A percentile compares a stretch with the other conserved stretches of the same genome.
These are phyloP conservation scores for Aureobasidium sp. DNA, from an alignment of 2,329 filamentous ascomycete genomes.

Conservation along the genomic window DNA sequence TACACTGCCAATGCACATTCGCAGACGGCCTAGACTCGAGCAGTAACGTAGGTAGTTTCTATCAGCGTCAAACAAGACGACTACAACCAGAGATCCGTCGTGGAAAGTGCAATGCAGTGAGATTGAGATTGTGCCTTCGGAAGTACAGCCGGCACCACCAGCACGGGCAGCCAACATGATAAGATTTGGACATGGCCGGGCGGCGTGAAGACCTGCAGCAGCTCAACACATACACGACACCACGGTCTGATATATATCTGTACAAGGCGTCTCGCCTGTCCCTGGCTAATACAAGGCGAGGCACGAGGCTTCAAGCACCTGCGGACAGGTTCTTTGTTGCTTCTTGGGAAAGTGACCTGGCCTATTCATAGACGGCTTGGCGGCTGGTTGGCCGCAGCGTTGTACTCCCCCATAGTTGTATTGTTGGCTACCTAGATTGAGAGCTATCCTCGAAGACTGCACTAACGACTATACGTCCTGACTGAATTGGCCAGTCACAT, in stretches of 20 bases:
- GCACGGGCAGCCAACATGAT: not conserved
- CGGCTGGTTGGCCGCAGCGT: not conserved
- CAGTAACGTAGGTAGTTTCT: not conserved
- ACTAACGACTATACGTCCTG: not conserved
- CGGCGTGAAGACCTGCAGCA: not conserved
- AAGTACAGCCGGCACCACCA: not conserved
- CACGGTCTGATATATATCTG: not conserved
- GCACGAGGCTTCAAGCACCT: not conserved
- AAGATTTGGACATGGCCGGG: not conserved
- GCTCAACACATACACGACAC: not conserved
- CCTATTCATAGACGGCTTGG: slow-evolving; percentile 12
- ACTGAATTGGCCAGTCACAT: not conserved
- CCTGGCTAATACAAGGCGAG: not conserved
- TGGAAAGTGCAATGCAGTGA: not conserved
- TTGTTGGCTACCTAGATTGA: not conserved
- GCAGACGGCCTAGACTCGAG: not conserved
- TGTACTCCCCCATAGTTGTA: not conserved
- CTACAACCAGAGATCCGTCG: not conserved
- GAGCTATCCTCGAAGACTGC: not conserved
- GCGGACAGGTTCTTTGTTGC: not conserved
- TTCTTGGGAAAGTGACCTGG: not conserved
- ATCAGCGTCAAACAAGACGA: not conserved
- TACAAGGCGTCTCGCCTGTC: not conserved
- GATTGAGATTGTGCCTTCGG: not conserved
- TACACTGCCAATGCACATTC: no score